Evolutionary conservation across 2,329 filamentous ascomycete genomes (phyloP), one percentile per base, ranked within the genome.

Genomic region (Myriosclerotinia scirpicola): DNA sequence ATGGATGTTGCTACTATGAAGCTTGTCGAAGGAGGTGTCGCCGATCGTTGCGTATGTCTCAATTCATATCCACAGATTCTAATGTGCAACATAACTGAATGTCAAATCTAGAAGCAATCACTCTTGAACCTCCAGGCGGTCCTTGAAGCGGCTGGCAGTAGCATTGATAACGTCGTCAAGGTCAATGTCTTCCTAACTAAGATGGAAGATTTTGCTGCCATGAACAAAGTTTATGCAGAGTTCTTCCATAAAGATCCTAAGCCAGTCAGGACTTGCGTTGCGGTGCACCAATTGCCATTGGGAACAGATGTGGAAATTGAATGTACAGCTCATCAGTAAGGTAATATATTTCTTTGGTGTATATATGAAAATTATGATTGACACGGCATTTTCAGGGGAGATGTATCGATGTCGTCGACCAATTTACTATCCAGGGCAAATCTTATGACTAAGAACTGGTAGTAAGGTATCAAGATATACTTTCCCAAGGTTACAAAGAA

Each of bases 161-260:
- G 79, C 67, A 78, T 90, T 48, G 79, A 82, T 40, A 87, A 89
- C 66, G 83, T 86, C 0, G 82, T 90, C 75, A 90, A 90, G 77
- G 83, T 88, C 69, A 90, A 89, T 71, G 80, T 90, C 36, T 91
- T 87, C 74, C 75, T 91, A 26, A 85, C 83, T 1, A 82, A 83
- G 67, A 90, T 91, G 87, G 80, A 83, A 56, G 81, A 90, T 75
- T 90, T 90, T 74, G 82, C 80, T 0, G 78, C 79, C 12, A 83
- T 88, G 78, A 87, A 87, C 68, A 81, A 83, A 67, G 83, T 80
- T 3, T 87, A 85, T 66, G 78, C 80, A 40, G 79, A 82, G 72
- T 80, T 82, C 67, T 84, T 85, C 67, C 74, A 70, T 12, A 75
- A 77, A 66, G 76, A 79, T 20, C 78, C 79, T 1, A 83, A 82